Conservation (phyloP, 495 filamentous ascomycete genomes). For the Penicillium cinerascens region DNA sequence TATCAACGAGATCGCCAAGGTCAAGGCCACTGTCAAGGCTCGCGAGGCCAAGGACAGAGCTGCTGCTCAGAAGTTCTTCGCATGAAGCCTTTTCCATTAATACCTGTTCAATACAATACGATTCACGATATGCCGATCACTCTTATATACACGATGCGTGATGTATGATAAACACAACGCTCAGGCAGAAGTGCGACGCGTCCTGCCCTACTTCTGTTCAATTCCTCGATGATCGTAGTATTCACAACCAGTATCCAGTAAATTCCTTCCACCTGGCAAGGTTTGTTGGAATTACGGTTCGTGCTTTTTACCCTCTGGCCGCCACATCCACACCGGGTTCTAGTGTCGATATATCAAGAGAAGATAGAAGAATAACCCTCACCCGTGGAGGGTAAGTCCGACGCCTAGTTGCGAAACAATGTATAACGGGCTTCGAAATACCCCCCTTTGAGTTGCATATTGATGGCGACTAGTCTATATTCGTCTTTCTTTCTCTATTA, state of each 20-base stretch:
- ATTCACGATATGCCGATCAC: constrained; percentile 31
- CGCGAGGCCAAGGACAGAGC: constrained; percentile 82
- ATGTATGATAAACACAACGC: constrained; percentile 25
- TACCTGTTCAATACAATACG: constrained; percentile 10
- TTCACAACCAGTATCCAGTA: background rate
- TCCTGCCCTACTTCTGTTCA: background rate
- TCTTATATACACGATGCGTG: constrained; percentile 12
- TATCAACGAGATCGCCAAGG: constrained; percentile 63
- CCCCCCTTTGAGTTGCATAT: too few species aligned
- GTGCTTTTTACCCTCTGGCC: background rate
- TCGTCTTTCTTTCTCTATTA: too few species aligned
- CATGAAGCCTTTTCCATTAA: constrained; percentile 27
- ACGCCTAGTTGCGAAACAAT: too few species aligned
- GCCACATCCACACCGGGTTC: background rate
- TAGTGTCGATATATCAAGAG: background rate
- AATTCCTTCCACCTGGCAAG: background rate
- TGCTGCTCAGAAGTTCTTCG: constrained; percentile 85
- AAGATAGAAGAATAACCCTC: too few species aligned
- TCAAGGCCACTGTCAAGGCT: constrained; percentile 71
- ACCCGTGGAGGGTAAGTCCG: too few species aligned
- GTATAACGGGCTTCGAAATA: too few species aligned
- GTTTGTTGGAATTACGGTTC: background rate
- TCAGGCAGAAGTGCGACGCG: constrained; percentile 1
- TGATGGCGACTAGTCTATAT: too few species aligned
- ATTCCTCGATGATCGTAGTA: background rate